Conservation (phyloP, 352 stramenopile species). For the Phytophthora constricta region DNA sequence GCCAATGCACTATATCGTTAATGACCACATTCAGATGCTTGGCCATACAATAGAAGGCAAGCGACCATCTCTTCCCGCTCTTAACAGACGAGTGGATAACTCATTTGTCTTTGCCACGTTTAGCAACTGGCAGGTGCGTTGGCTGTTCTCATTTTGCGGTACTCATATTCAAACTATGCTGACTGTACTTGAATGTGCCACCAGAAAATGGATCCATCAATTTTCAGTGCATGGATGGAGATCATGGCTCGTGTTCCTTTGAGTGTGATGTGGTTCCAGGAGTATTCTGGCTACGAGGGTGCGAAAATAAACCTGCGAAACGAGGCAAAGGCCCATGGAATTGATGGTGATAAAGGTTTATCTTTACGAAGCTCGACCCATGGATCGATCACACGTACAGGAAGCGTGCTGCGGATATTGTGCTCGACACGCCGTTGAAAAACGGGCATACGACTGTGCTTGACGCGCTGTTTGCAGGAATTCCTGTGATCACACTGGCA, state of each 20-base stretch:
- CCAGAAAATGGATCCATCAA: constrained; percentile 79
- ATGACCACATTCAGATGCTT: constrained; percentile 86
- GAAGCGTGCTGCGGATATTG: constrained; percentile 75
- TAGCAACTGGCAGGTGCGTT: constrained; percentile 79
- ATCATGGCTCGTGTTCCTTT: constrained; percentile 71
- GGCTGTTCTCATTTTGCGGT: neutral
- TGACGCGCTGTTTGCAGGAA: constrained; percentile 79
- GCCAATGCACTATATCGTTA: constrained; percentile 83
- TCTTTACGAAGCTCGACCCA: constrained; percentile 63
- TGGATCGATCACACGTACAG: constrained; percentile 84
- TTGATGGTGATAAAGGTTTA: constrained; percentile 56
- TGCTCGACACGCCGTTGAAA: constrained; percentile 86
- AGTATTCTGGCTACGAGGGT: constrained; percentile 60
- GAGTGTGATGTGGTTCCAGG: constrained; percentile 80
- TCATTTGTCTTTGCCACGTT: constrained; percentile 83
- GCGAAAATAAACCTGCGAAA: constrained; percentile 53
- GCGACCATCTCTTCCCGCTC: constrained; percentile 27
- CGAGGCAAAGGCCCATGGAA: constrained; percentile 59
- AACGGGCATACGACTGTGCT: constrained; percentile 87
- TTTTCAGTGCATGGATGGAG: constrained; percentile 84
- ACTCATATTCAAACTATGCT: neutral
- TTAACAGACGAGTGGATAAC: constrained; percentile 1
- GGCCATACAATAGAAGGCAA: constrained; percentile 50
- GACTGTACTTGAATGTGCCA: neutral
- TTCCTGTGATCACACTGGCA: constrained; percentile 77